Percentiles rank a stretch among this genome's conserved stretches.
These are phyloP conservation scores for Candida gigantensis DNA, from an alignment of 1,139 yeast species.

Conservation along the genomic window DNA sequence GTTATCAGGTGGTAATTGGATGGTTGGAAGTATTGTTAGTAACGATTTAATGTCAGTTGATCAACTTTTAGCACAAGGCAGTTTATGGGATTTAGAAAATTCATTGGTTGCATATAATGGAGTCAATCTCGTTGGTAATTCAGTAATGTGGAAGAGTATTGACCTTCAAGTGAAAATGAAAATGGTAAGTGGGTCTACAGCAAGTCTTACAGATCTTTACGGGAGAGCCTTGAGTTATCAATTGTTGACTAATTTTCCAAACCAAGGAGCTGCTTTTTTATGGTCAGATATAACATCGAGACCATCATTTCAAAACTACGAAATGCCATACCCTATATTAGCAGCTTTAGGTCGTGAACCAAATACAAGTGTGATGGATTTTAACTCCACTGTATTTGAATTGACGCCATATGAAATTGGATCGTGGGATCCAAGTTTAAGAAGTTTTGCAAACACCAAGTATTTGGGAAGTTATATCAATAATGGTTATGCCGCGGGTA, in stretches of 20 bases:
- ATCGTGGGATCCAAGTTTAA: constrained; percentile 44
- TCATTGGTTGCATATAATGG: constrained; percentile 14
- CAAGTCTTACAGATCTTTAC: constrained; percentile 39
- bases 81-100: constrained; percentile 36
- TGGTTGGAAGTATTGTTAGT: constrained; percentile 35
- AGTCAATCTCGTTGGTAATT: constrained; percentile 3
- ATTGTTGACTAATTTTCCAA: constrained; percentile 28
- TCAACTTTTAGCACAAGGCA: constrained; percentile 29
- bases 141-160: constrained; percentile 22
- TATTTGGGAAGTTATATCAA: constrained; percentile 42
- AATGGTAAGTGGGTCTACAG: constrained; percentile 31
- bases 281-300: constrained; percentile 35
- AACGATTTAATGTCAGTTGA: constrained; percentile 39
- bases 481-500: constrained; percentile 30
- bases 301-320: constrained; percentile 27
- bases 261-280: constrained; percentile 26
- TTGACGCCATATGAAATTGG: constrained; percentile 45
- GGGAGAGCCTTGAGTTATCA: constrained; percentile 42
- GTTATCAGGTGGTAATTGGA: constrained; percentile 43
- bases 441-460: constrained; percentile 29
- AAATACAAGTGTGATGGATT: constrained; percentile 30
- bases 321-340: constrained; percentile 46
- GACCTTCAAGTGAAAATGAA: constrained; percentile 30
- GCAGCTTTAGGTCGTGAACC: constrained; percentile 45
- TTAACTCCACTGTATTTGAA: constrained; percentile 44